Evolutionary conservation across 805 yeast genomes (phyloP).

Genomic region (Candida schatavii): DNA sequence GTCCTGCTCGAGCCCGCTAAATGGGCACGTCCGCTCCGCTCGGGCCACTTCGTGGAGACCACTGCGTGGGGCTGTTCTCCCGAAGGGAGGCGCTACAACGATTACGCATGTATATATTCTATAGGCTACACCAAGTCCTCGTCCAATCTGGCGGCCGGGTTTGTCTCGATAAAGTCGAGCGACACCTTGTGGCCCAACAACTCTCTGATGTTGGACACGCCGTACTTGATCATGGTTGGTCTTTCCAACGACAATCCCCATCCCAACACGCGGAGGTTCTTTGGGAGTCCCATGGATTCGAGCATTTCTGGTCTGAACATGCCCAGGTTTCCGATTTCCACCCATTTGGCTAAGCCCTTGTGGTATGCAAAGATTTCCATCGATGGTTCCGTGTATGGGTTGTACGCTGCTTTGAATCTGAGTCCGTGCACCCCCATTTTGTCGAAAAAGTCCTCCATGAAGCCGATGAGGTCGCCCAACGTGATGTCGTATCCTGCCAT

Average conservation of each 20-base stretch:
- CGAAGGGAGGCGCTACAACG: too few species aligned
- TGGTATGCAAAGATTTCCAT: conserved; percentile 98
- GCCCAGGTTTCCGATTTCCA: conserved; percentile 98
- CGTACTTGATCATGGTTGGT: conserved; percentile 99
- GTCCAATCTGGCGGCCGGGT: conserved; percentile 97
- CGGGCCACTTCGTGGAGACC: too few species aligned
- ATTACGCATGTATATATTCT: too few species aligned
- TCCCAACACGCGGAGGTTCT: conserved; percentile 89
- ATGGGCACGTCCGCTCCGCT: too few species aligned
- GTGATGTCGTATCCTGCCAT: conserved; percentile 94
- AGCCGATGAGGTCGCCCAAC: conserved; percentile 93
- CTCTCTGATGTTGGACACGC: conserved; percentile 93
- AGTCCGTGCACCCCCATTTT: conserved; percentile 96
- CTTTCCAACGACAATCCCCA: conserved; percentile 97
- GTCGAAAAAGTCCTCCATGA: conserved; percentile 95
- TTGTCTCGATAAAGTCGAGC: conserved; percentile 88
- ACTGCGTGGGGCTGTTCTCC: too few species aligned
- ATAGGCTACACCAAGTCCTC: conserved; percentile 42
- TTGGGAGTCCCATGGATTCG: conserved; percentile 96
- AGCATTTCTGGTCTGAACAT: conserved; percentile 99
- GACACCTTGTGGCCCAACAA: conserved; percentile 95
- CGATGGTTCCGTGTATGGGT: conserved; percentile 98
- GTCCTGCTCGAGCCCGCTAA: too few species aligned
- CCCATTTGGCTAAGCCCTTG: conserved; percentile 93
- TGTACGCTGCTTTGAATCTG: conserved; percentile 97